Evolutionary conservation across 1,284 basidiomycete genomes (phyloP), one percentile per base, ranked within the genome.

Genomic region (Naganishia albida): DNA sequence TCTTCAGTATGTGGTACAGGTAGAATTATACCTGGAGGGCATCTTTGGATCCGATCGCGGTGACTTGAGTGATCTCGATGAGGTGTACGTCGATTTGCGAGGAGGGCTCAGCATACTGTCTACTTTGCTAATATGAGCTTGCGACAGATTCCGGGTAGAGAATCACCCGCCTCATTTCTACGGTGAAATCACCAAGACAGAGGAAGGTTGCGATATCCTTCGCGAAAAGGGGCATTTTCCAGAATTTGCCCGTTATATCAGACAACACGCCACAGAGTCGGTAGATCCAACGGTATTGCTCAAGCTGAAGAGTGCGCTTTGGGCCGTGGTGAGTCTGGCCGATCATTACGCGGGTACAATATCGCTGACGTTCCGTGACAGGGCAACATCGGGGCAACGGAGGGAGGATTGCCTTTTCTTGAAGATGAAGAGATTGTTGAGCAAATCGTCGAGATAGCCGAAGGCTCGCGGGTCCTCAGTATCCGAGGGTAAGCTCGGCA

Each of bases 111-210:
- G 10, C 34, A 34, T n/a, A 10, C 34, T 34, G 10, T 34, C 4
- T 10, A 34, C 6, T 4, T 34, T 34, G 34, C 10, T 34, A 15
- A 28, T 26, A n/a, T 4, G 6, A 30, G 7, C 20, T 3, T 34
- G 20, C 13, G 20, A 3, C 13, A 60, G 57, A 26, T 60, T 50
- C 30, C 46, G 23, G 34, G 16, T 30, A 18, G 30, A 49, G 26
- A 23, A 28, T 12, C n/a, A 26, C 1, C 96, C 96, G 1, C 87
- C 90, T 3, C 95, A 99, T 76, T 98, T 99, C 79, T 96, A 98
- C 72, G 94, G 95, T 25, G 93, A 98, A 76, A 90, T 99, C 82
- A 89, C 92, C 50, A 97, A 97, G 77, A 99, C 96, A 0, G 88
- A 89, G 56, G 87, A 94, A 62, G 96, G 96, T 0, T 95, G 93